Conservation (phyloP, 2,329 filamentous ascomycete species). For the Cladobotryum protrusum region DNA sequence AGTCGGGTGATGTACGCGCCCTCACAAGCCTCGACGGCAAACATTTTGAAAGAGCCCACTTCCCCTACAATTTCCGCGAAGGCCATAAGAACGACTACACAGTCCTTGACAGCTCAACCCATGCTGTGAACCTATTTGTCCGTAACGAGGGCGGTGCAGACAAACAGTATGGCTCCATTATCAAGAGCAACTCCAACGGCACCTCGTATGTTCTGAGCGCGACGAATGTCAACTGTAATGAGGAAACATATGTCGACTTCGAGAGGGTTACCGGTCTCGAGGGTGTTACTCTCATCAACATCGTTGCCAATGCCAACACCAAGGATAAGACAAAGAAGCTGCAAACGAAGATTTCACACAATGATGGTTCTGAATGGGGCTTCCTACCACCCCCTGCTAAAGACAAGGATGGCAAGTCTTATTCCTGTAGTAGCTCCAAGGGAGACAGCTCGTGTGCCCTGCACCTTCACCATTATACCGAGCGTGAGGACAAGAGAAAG, state of each 20-base stretch:
- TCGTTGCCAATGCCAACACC: conserved; percentile 68
- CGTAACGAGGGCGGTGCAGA: conserved; percentile 62
- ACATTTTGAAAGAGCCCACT: conserved; percentile 74
- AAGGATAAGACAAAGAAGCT: conserved; percentile 77
- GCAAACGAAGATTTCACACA: conserved; percentile 90
- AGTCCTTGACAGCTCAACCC: conserved; percentile 88
- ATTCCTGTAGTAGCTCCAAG: conserved; percentile 55
- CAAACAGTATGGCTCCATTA: conserved; percentile 72
- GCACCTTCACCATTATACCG: conserved; percentile 93
- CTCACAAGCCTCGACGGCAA: conserved; percentile 80
- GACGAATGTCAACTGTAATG: conserved; percentile 73
- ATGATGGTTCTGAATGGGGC: conserved; percentile 86
- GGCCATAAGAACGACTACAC: conserved; percentile 79
- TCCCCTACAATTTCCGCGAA: conserved; percentile 79
- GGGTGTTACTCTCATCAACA: conserved; percentile 81
- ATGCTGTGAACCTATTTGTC: conserved; percentile 91
- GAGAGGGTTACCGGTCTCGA: conserved; percentile 92
- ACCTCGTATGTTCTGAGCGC: conserved; percentile 89
- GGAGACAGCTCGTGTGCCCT: conserved; percentile 69
- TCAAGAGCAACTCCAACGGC: conserved; percentile 98
- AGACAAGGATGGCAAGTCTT: conserved; percentile 65
- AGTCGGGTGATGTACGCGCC: conserved; percentile 64
- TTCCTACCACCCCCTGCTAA: conserved; percentile 65
- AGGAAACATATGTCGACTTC: conserved; percentile 78
- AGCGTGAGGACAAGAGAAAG: conserved; percentile 72